phyloP scores from a whole-genome alignment of 2,329 filamentous ascomycete genomes.

The Zalaria sp. region DNA sequence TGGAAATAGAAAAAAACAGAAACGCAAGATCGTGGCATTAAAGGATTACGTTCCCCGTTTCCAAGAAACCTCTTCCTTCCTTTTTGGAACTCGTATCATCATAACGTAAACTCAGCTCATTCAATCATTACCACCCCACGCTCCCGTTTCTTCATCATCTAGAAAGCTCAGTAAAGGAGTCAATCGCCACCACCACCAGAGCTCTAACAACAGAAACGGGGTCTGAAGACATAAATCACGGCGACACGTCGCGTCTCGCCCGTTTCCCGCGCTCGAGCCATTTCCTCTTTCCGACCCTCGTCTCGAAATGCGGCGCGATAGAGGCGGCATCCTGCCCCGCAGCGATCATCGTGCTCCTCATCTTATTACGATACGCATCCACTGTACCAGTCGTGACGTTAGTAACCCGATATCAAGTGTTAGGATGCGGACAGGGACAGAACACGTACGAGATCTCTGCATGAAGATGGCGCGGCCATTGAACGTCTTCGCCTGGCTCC shows the following conservation, averaged over 20 bases:
- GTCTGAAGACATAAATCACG: not conserved
- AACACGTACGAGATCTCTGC: slow-evolving; percentile 71
- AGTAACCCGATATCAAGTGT: not conserved
- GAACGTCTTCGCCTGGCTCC: slow-evolving; percentile 89
- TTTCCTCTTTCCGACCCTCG: slow-evolving; percentile 65
- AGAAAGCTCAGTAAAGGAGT: too few relatives aligned
- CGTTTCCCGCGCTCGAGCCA: slow-evolving; percentile 34
- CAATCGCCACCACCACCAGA: too few relatives aligned
- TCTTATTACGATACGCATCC: slow-evolving; percentile 89
- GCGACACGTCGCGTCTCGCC: slow-evolving; percentile 21
- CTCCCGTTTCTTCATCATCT: too few relatives aligned
- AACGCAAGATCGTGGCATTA: too few relatives aligned
- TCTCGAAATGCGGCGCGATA: slow-evolving; percentile 77
- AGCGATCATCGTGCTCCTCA: slow-evolving; percentile 65
- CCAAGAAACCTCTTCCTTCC: too few relatives aligned
- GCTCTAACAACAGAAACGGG: too few relatives aligned
- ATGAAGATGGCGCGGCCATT: slow-evolving; percentile 74
- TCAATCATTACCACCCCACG: too few relatives aligned
- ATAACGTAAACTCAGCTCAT: too few relatives aligned
- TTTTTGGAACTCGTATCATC: too few relatives aligned
- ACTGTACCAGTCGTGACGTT: slow-evolving; percentile 36
- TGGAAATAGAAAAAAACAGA: too few relatives aligned
- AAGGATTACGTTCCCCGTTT: too few relatives aligned
- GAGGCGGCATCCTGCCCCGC: slow-evolving; percentile 60
- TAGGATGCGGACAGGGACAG: not conserved